Conservation (phyloP, 2,329 filamentous ascomycete genomes). For the Penicillium sp. region DNA sequence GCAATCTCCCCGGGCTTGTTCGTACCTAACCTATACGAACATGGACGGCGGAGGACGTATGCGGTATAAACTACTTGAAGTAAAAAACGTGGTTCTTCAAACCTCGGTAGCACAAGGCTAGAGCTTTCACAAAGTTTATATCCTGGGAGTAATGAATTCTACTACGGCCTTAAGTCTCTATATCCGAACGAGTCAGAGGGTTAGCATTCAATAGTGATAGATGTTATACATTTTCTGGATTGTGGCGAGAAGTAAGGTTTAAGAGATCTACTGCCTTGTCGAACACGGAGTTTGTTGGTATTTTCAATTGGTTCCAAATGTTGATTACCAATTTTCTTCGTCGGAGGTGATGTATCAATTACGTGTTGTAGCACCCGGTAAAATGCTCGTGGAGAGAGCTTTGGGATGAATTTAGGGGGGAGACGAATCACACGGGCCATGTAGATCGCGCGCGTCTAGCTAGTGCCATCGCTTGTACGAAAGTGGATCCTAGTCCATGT, state of each 20-base stretch:
- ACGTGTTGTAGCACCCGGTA: background rate
- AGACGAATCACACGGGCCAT: background rate
- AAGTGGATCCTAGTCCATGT: background rate
- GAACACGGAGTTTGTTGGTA: too few species aligned
- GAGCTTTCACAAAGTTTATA: too few species aligned
- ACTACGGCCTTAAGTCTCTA: too few species aligned
- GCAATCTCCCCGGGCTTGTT: background rate
- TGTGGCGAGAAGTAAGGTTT: too few species aligned
- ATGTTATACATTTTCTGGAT: too few species aligned
- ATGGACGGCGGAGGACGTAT: background rate
- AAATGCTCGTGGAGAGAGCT: background rate
- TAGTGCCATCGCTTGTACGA: background rate
- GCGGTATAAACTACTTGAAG: background rate
- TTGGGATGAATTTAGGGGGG: background rate
- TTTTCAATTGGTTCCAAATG: too few species aligned
- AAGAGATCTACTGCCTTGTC: too few species aligned
- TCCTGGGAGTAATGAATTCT: too few species aligned
- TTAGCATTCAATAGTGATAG: too few species aligned
- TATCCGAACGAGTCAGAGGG: too few species aligned
- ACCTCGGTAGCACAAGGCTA: too few species aligned
- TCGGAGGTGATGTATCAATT: background rate
- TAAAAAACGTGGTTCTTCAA: background rate
- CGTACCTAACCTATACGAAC: background rate
- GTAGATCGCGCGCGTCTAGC: constrained; percentile 1
- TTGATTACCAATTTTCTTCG: background rate